Base-by-base conservation (phyloP, 177 flowering plant genomes). In the Telopea speciosissima region DNA sequence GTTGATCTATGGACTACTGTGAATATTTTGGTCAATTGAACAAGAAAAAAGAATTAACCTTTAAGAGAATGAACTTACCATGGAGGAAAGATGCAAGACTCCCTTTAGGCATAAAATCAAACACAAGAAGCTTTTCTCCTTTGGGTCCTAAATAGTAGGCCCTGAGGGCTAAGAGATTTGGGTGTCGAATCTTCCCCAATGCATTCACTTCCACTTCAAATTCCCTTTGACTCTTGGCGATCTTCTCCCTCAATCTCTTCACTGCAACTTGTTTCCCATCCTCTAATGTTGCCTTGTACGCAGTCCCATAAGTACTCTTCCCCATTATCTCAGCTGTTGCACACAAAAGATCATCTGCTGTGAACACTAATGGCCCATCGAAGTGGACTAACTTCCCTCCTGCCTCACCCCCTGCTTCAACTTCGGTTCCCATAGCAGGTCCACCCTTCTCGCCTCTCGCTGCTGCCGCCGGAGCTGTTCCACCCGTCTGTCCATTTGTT, bases 311-410 rank as follows among this genome's bases (percentile, higher is more conserved):
- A 23, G 86, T 81, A 66, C 93, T 89, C 83, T 95, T 95, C 72
- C 98, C 98, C 99, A 95, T 93, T 28, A 95, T 88, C 78, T 95
- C 99, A 1, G 99, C 99, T 5, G 97, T 91, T 2, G 98, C 99
- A 69, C 98, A 93, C 71, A 95, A 68, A 40, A 93, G 78, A 78
- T 95, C 99, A 63, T 95, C 98, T 10, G 96, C 99, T 0, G 98
- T 87, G 74, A 95, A 95, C 45, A 83, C 88, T 67, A 88, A 77
- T 19, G 89, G 90, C 25, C 99, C 98, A 75, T 93, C 97, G 75
- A 95, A 95, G 67, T 90, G 98, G 23, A 96, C 99, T 49, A 96
- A 72, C 70, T 89, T 96, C 17, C 99, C 99, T 28, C 97, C 97
- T 25, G 83, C 74, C 58, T 88, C 88, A 23, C 89, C 85, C 0